Percentiles rank a stretch among this genome's conserved stretches.
These are phyloP conservation scores for Linnemannia exigua DNA, from an alignment of 192 early-diverging fungal genomes.

Conservation along the genomic window DNA sequence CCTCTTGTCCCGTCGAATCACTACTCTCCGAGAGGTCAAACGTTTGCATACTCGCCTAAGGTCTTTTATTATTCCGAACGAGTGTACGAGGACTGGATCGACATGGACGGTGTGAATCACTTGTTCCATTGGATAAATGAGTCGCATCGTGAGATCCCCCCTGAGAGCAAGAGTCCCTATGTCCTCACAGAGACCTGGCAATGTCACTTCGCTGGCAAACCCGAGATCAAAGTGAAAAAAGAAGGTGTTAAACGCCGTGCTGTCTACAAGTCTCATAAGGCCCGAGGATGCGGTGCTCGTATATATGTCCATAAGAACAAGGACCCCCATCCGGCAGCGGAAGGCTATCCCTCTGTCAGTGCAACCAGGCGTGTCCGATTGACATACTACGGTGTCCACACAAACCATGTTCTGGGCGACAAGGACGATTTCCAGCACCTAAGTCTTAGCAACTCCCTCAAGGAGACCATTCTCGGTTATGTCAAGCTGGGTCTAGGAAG, in stretches of 20 bases:
- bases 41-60: background rate
- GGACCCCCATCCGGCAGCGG: background rate
- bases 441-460: background rate
- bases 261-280: background rate
- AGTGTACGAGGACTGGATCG: background rate
- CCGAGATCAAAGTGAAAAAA: background rate
- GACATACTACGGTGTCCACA: constrained; percentile 1
- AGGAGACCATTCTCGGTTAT: too few species aligned
- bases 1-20: too few species aligned
- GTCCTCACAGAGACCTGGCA: background rate
- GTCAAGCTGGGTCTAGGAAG: background rate
- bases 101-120: background rate
- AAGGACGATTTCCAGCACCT: background rate
- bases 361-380: background rate
- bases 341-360: background rate
- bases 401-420: background rate
- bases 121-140: background rate
- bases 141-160: background rate
- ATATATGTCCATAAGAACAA: constrained; percentile 2
- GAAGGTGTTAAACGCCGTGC: background rate
- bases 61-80: background rate
- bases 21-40: too few species aligned
- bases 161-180: background rate
- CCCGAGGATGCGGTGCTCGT: background rate
- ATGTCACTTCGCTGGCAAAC: background rate